Conservation (phyloP, 2,329 filamentous ascomycete species). For the Phaeosphaeria sp. region DNA sequence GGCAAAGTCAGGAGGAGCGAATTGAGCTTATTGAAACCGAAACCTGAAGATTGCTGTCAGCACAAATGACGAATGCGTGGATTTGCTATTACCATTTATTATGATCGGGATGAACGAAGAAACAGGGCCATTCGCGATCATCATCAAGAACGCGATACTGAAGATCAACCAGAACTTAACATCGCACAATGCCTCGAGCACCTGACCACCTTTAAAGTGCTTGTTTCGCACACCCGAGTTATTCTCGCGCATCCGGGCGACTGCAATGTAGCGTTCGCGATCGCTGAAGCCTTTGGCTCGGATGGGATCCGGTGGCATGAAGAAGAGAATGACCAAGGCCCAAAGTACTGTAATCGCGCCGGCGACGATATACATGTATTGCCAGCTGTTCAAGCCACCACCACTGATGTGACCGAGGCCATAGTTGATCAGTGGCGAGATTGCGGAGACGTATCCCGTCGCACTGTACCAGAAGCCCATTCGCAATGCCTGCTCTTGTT, state of each 20-base stretch:
- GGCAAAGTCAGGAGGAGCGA: constrained; percentile 35
- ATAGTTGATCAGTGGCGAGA: constrained; percentile 39
- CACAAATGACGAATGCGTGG: too few relatives aligned
- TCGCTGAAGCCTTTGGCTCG: constrained; percentile 45
- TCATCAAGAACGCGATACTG: constrained; percentile 32
- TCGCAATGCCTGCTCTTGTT: constrained; percentile 65
- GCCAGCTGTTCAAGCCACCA: constrained; percentile 29
- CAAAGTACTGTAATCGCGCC: constrained; percentile 35
- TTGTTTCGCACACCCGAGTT: constrained; percentile 76
- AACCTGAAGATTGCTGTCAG: constrained; percentile 9
- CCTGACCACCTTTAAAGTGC: constrained; percentile 70
- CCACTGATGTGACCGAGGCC: constrained; percentile 40
- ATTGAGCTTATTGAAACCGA: constrained; percentile 35
- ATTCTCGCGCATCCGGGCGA: constrained; percentile 75
- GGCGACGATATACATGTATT: constrained; percentile 43
- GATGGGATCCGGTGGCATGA: constrained; percentile 53
- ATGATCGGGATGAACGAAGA: constrained; percentile 41
- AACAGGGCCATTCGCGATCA: constrained; percentile 42
- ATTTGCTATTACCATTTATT: constrained; percentile 26
- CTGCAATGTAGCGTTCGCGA: constrained; percentile 55
- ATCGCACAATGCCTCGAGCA: constrained; percentile 62
- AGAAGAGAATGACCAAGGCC: constrained; percentile 41
- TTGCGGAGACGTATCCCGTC: constrained; percentile 46
- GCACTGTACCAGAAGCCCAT: constrained; percentile 70
- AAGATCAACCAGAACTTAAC: constrained; percentile 60